Percentiles rank a stretch among this genome's conserved stretches.
Conservation (phyloP, 2,329 filamentous ascomycete species). For the Claviceps fusiformis region DNA sequence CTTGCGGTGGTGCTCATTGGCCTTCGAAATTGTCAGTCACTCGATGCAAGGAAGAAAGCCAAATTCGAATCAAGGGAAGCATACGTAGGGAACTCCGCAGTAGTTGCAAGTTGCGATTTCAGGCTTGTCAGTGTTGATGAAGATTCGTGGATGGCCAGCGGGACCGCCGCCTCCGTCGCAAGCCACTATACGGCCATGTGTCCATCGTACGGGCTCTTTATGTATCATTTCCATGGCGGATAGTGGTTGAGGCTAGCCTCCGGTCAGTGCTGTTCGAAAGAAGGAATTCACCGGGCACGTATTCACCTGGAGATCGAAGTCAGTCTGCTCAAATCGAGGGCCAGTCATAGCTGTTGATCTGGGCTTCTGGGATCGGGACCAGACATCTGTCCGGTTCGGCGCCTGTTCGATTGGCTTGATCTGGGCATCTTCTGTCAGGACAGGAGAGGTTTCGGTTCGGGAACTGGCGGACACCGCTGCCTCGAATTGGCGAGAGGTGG, state of each 20-base stretch:
- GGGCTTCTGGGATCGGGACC: constrained; percentile 77
- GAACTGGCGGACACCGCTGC: constrained; percentile 26
- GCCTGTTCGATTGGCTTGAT: constrained; percentile 54
- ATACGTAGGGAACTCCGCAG: constrained; percentile 84
- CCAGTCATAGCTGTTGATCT: constrained; percentile 78
- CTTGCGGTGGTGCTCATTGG: constrained; percentile 76
- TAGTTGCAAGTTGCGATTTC: constrained; percentile 85
- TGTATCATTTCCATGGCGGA: constrained; percentile 94
- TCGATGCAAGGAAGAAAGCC: not conserved
- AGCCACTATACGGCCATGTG: constrained; percentile 63
- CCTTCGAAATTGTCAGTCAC: constrained; percentile 35
- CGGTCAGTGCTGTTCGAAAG: constrained; percentile 9
- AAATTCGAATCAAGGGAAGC: constrained; percentile 18
- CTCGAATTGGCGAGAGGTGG: constrained; percentile 34
- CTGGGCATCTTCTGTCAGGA: constrained; percentile 27
- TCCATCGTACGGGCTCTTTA: constrained; percentile 89
- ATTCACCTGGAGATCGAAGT: constrained; percentile 78
- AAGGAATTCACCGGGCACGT: not conserved
- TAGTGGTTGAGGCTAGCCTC: constrained; percentile 62
- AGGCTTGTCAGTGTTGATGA: constrained; percentile 96
- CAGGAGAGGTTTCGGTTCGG: constrained; percentile 25
- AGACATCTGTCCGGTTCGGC: constrained; percentile 69
- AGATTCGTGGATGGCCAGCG: constrained; percentile 80
- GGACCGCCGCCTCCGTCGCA: constrained; percentile 91
- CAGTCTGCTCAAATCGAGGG: constrained; percentile 92